Evolutionary conservation across 2,329 filamentous ascomycete species (phyloP), one percentile per base, ranked within the genome.

Genomic region (Phyllosticta citrichinensis): DNA sequence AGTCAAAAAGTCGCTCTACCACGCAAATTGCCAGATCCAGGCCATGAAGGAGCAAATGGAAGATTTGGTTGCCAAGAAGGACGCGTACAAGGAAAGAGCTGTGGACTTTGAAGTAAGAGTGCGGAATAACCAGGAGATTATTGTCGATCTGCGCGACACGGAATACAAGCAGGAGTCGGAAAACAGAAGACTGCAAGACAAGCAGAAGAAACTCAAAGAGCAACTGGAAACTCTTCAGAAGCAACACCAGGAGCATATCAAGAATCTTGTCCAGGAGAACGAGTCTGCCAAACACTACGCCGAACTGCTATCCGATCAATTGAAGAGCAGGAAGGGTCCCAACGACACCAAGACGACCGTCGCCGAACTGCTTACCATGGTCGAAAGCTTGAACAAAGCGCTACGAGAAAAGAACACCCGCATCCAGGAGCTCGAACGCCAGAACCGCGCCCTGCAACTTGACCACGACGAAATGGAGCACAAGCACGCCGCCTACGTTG

Each of bases 351-450:
- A 47, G 6, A 27, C 54, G n/a, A 58, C 68, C 51, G 68, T 74
- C 14, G 70, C 72, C 61, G 67, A 67, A 35, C 69, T 74, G 0
- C 67, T 73, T 40, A 67, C 70, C 22, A 68, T 72, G 55, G 65
- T 72, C 14, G 68, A 68, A 20, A 63, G 2, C 20, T 17, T 61
- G 6, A 24, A 57, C 10, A 20, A 35, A 30, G 54, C 19, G 8
- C 20, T 57, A 3, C 25, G 40, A 50, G 59, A 61, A 24, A 61
- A 54, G 11, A 55, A 61, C 27, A 55, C 55, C 24, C 59, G 56
- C 35, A 17, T 61, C 12, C 56, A 62, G n/a, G 64, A 69, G 10
- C 61, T 73, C n/a, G 65, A 71, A 25, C 62, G 60, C 19, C 66
- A 68, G 5, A 65, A 63, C 19, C 60, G 65, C 20, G 62, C 64